Evolutionary conservation across 2,329 filamentous ascomycete species (phyloP).

Genomic region (Aspergillus quadrilineatus): DNA sequence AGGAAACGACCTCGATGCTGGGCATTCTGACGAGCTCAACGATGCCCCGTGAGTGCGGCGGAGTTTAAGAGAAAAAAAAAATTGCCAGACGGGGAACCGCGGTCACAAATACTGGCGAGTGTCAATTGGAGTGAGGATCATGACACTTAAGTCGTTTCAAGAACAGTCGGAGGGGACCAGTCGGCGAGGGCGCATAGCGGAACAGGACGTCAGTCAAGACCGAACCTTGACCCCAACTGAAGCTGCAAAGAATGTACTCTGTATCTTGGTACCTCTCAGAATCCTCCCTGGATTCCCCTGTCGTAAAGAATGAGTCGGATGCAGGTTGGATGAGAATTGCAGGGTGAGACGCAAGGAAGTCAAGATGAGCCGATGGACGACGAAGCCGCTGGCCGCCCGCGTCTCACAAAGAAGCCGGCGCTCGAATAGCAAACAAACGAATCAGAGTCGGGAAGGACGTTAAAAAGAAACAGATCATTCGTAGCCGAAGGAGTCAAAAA

Average conservation of each 20-base stretch:
- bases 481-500: slow-evolving; percentile 5
- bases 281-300: slow-evolving; percentile 1
- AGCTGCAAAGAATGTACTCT: neutral
- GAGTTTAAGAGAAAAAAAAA: slow-evolving; percentile 5
- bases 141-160: slow-evolving; percentile 23
- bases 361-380: slow-evolving; percentile 8
- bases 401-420: slow-evolving; percentile 15
- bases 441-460: slow-evolving; percentile 5
- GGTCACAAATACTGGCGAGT: slow-evolving; percentile 13
- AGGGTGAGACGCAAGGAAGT: slow-evolving; percentile 11
- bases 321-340: slow-evolving; percentile 4
- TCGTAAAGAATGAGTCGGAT: neutral
- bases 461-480: slow-evolving; percentile 10
- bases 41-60: slow-evolving; percentile 3
- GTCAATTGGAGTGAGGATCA: slow-evolving; percentile 15
- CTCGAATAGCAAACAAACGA: slow-evolving; percentile 13
- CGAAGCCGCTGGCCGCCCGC: slow-evolving; percentile 13
- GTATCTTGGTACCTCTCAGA: neutral
- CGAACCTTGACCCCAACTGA: slow-evolving; percentile 2
- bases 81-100: slow-evolving; percentile 4
- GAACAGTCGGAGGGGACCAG: slow-evolving; percentile 16
- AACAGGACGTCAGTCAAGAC: slow-evolving; percentile 4
- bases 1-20: slow-evolving; percentile 29
- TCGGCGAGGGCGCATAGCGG: slow-evolving; percentile 19
- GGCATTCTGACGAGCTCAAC: slow-evolving; percentile 31